Conservation (phyloP, 805 yeast species). For the Ogataea zsoltii region DNA sequence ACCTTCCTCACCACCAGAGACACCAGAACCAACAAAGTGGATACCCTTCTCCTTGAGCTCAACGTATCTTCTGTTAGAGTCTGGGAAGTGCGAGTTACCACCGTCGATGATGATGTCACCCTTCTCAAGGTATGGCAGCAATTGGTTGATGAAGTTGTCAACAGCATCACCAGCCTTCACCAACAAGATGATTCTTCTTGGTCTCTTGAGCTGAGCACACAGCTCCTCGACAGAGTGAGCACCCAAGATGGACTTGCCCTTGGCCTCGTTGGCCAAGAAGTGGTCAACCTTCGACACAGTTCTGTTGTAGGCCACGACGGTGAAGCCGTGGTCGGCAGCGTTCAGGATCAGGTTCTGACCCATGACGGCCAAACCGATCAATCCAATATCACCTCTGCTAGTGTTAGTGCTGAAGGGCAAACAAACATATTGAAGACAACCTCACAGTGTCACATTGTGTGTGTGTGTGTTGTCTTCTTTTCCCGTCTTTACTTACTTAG, state of each 20-base stretch:
- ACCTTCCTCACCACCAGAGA: constrained; percentile 99
- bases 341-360: constrained; percentile 97
- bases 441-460: too few relatives aligned
- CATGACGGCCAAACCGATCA: constrained; percentile 99
- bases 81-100: constrained; percentile 99
- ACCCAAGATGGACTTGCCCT: constrained; percentile 94
- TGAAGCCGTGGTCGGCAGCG: constrained; percentile 98
- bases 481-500: constrained; percentile 12
- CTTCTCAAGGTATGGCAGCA: constrained; percentile 87
- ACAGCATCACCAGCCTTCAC: constrained; percentile 98
- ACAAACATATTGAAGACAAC: too few relatives aligned
- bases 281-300: constrained; percentile 94
- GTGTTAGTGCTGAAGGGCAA: constrained; percentile 14
- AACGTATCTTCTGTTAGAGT: constrained; percentile 92
- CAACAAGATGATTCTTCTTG: constrained; percentile 90
- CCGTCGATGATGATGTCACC: constrained; percentile 99
- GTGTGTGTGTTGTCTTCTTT: neutral
- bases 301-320: constrained; percentile 98
- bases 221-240: constrained; percentile 92
- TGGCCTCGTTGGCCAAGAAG: constrained; percentile 91
- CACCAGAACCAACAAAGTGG: constrained; percentile 97
- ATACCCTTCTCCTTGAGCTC: constrained; percentile 87
- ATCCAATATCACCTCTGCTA: constrained; percentile 89
- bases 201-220: constrained; percentile 86
- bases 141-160: constrained; percentile 84